Conservation (phyloP, 345 rosid genomes). For the Eucalyptus curtisii region DNA sequence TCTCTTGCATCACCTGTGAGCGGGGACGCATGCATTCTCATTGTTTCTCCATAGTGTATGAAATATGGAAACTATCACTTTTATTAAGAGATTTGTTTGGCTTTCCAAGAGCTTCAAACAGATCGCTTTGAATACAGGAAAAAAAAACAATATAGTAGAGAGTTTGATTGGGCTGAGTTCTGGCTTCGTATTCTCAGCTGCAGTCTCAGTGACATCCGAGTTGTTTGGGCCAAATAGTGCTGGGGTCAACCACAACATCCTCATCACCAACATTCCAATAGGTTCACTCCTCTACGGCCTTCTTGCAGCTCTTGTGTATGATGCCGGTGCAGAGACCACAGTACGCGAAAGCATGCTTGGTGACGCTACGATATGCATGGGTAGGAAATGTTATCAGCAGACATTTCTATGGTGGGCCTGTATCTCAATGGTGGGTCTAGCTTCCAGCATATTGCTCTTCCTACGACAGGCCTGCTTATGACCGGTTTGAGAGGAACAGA, state of each 20-base stretch:
- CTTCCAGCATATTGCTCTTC: conserved; percentile 31
- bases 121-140: not conserved
- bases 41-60: fast-evolving
- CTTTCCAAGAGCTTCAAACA: not conserved
- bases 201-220: conserved; percentile 78
- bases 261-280: conserved; percentile 83
- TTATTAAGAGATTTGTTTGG: not conserved
- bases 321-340: conserved; percentile 26
- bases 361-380: conserved; percentile 37
- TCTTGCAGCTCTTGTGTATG: conserved; percentile 68
- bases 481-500: conserved; percentile 21
- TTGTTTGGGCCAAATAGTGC: conserved; percentile 71
- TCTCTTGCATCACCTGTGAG: not conserved
- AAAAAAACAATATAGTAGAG: no score
- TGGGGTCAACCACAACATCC: conserved; percentile 84
- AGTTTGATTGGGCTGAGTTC: conserved; percentile 61
- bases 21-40: fast-evolving
- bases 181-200: conserved; percentile 64
- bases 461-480: conserved; percentile 33
- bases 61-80: not conserved
- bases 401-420: conserved; percentile 49
- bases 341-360: not conserved
- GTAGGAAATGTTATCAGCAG: conserved; percentile 35
- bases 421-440: conserved; percentile 29
- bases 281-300: conserved; percentile 70